These are phyloP conservation scores for Aristolochia contorta DNA, from an alignment of 164 flowering plant species.

Conservation along the genomic window DNA sequence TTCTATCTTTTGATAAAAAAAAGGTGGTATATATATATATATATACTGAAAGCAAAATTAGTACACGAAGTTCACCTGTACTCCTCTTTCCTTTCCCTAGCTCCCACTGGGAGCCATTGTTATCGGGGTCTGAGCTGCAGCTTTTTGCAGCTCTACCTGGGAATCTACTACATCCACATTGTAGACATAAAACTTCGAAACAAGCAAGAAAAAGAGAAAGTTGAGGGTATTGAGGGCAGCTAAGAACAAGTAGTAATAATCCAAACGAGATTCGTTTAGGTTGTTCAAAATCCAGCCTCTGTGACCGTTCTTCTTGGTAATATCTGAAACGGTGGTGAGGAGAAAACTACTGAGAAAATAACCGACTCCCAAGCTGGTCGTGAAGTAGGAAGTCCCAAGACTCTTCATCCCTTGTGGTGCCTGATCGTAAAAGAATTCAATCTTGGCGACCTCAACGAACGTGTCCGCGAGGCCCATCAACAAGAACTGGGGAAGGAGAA, in stretches of 20 bases:
- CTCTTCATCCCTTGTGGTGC: slow-evolving; percentile 66
- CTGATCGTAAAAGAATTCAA: slow-evolving; percentile 63
- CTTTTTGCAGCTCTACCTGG: neutral
- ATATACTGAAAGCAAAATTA: too few relatives aligned
- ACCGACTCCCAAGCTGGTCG: slow-evolving; percentile 44
- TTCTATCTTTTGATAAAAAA: too few relatives aligned
- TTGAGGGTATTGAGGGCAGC: slow-evolving; percentile 36
- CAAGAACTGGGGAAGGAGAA: slow-evolving; percentile 50
- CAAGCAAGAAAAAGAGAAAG: slow-evolving; percentile 32
- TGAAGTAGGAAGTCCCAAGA: slow-evolving; percentile 49
- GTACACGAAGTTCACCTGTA: too few relatives aligned
- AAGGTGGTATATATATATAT: too few relatives aligned
- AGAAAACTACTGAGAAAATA: slow-evolving; percentile 42
- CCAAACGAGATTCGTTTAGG: slow-evolving; percentile 44
- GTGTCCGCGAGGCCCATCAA: slow-evolving; percentile 46
- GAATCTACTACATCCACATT: slow-evolving; percentile 20
- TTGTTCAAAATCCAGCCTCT: slow-evolving; percentile 49
- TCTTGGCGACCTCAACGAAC: slow-evolving; percentile 49
- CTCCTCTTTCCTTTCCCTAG: too few relatives aligned
- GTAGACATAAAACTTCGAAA: slow-evolving; percentile 37
- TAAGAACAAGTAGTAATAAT: slow-evolving; percentile 43
- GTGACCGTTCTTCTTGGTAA: slow-evolving; percentile 29
- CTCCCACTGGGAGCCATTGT: too few relatives aligned
- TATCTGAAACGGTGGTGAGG: slow-evolving; percentile 26
- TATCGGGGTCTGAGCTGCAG: too few relatives aligned